These are phyloP conservation scores for Tubosaeta sp. DNA, from an alignment of 768 basidiomycete species.

Conservation along the genomic window DNA sequence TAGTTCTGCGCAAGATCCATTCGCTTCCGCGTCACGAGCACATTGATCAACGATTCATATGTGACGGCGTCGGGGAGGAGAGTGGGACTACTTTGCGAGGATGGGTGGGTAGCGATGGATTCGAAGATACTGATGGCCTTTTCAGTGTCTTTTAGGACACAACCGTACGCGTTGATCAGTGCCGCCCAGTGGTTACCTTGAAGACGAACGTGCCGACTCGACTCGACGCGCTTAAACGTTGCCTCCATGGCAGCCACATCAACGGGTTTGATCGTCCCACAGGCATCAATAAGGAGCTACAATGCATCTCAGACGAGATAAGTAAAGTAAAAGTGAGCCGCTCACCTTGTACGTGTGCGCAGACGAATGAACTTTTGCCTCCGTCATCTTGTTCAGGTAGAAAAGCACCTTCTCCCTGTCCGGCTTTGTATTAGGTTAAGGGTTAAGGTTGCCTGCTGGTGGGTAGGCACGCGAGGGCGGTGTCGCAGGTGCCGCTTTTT, in stretches of 20 bases:
- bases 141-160: conserved; percentile 69
- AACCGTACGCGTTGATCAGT: conserved; percentile 86
- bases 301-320: not conserved
- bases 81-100: no score
- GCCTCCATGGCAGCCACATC: conserved; percentile 68
- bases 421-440: conserved; percentile 85
- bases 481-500: conserved; percentile 36
- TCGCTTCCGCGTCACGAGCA: no score
- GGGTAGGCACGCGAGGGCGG: no score
- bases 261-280: conserved; percentile 81
- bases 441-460: no score
- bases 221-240: conserved; percentile 62
- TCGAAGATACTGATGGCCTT: no score
- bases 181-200: conserved; percentile 74
- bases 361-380: conserved; percentile 64
- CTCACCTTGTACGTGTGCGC: conserved; percentile 92
- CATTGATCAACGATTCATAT: no score
- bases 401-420: conserved; percentile 71
- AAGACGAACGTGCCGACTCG: conserved; percentile 19
- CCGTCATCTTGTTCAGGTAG: conserved; percentile 66
- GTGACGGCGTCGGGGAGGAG: no score
- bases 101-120: no score
- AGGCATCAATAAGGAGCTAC: conserved; percentile 83
- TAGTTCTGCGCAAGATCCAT: conserved; percentile 76
- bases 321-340: not conserved